These are phyloP conservation scores for Cryptococcus floricola DNA, from an alignment of 1,284 basidiomycete species.

Conservation along the genomic window DNA sequence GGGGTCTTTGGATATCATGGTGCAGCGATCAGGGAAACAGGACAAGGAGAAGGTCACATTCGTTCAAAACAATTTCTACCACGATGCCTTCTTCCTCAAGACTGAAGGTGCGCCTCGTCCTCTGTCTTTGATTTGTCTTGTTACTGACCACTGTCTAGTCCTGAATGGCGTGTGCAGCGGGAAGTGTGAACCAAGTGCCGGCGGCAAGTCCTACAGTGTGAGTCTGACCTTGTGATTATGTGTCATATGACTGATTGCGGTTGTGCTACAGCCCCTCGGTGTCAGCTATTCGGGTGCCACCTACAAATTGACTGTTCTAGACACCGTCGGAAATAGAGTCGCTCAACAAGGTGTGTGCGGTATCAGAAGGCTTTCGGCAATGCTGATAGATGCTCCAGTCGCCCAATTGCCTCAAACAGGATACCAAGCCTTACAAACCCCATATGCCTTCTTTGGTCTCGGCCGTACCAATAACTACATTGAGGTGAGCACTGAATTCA, in stretches of 20 bases:
- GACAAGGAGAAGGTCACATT: slow-evolving; percentile 59
- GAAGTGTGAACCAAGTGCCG: slow-evolving; percentile 63
- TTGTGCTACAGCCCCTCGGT: slow-evolving; percentile 69
- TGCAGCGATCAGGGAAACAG: slow-evolving; percentile 74
- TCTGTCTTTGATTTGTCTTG: neutral
- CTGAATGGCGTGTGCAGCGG: slow-evolving; percentile 88
- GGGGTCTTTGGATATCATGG: slow-evolving; percentile 88
- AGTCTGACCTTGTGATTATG: slow-evolving; percentile 50
- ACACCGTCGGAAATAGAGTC: slow-evolving; percentile 82
- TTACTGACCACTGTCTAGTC: slow-evolving; percentile 53
- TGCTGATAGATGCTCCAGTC: slow-evolving; percentile 49
- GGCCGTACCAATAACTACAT: slow-evolving; percentile 99
- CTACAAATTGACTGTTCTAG: slow-evolving; percentile 95
- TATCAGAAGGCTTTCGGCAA: neutral
- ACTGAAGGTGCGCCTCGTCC: slow-evolving; percentile 64
- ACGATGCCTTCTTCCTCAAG: slow-evolving; percentile 98
- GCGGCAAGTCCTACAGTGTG: slow-evolving; percentile 67
- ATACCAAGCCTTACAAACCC: slow-evolving; percentile 82
- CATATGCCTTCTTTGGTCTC: slow-evolving; percentile 93
- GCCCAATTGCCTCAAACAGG: slow-evolving; percentile 88
- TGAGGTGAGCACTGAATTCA: slow-evolving; percentile 54
- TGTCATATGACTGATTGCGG: slow-evolving; percentile 64
- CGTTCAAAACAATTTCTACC: slow-evolving; percentile 96
- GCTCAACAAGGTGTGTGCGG: slow-evolving; percentile 73
- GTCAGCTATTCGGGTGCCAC: slow-evolving; percentile 91